phyloP scores from a whole-genome alignment of 2,329 filamentous ascomycete genomes.

The Cladosporium sp. region DNA sequence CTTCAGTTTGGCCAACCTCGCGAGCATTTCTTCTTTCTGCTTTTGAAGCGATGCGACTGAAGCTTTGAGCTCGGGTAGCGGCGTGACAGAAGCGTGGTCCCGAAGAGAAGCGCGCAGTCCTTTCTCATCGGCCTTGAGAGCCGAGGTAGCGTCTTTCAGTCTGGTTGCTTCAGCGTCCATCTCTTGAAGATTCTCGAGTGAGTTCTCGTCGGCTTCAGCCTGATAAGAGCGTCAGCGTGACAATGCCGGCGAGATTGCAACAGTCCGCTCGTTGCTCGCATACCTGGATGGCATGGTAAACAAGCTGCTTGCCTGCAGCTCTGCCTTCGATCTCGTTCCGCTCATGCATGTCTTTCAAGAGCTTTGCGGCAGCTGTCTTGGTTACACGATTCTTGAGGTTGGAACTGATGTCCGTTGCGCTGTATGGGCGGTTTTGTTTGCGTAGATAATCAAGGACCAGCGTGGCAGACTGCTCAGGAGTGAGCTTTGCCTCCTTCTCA shows the following conservation, averaged over 20 bases:
- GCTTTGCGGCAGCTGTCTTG: conserved; percentile 53
- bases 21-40: conserved; percentile 40
- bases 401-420: conserved; percentile 32
- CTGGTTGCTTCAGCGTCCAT: conserved; percentile 47
- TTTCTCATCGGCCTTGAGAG: conserved; percentile 46
- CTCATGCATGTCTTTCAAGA: conserved; percentile 61
- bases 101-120: conserved; percentile 45
- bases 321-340: conserved; percentile 56
- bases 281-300: conserved; percentile 55
- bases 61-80: conserved; percentile 47
- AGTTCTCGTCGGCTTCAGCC: conserved; percentile 46
- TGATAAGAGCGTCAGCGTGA: conserved; percentile 28
- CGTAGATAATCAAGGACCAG: conserved; percentile 30
- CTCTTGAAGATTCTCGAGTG: conserved; percentile 45
- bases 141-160: conserved; percentile 43
- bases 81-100: conserved; percentile 45
- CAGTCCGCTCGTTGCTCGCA: neutral
- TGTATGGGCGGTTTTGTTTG: conserved; percentile 32
- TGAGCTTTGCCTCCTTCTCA: conserved; percentile 28
- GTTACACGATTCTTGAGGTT: conserved; percentile 34
- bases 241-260: neutral
- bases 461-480: conserved; percentile 26
- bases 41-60: conserved; percentile 41
- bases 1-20: conserved; percentile 39
- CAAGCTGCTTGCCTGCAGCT: conserved; percentile 56